Evolutionary conservation across 352 stramenopile genomes (phyloP).

Genomic region (Globisporangium splendens): DNA sequence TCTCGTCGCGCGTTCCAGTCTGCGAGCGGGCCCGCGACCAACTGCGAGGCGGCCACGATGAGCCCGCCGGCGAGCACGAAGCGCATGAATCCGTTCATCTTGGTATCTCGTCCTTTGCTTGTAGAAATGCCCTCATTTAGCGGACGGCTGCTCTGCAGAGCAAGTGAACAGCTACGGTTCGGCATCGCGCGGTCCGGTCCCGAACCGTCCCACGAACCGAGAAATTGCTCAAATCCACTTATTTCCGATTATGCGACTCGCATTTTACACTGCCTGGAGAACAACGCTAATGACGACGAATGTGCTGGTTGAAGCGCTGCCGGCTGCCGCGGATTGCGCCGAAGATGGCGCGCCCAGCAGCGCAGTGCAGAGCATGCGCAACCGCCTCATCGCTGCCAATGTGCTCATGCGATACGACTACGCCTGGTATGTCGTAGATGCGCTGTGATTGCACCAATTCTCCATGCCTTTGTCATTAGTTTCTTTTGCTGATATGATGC

Average conservation of each 20-base stretch:
- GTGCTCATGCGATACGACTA: conserved; percentile 87
- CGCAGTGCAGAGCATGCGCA: conserved; percentile 19
- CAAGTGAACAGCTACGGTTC: not conserved
- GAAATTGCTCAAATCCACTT: not conserved
- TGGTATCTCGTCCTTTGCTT: not conserved
- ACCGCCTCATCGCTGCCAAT: conserved; percentile 42
- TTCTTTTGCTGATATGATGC: conserved; percentile 8
- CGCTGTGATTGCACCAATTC: not conserved
- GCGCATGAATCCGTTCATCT: conserved; percentile 74
- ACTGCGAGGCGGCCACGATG: conserved; percentile 62
- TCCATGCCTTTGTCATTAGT: not conserved
- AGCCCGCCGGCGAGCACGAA: conserved; percentile 69
- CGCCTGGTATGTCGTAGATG: conserved; percentile 43
- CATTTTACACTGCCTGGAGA: too few species aligned
- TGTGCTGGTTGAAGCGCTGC: too few species aligned
- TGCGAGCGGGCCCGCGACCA: conserved; percentile 57
- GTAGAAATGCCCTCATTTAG: not conserved
- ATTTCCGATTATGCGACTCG: too few species aligned
- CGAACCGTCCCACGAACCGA: not conserved
- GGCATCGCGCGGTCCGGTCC: too few species aligned
- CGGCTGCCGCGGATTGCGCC: not conserved
- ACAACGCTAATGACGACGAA: too few species aligned
- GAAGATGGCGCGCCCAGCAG: not conserved
- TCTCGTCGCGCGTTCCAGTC: conserved; percentile 79
- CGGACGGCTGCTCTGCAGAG: too few species aligned